Base-by-base conservation (phyloP, 78 protist species). In the Planoprotostelium fungivorum region DNA sequence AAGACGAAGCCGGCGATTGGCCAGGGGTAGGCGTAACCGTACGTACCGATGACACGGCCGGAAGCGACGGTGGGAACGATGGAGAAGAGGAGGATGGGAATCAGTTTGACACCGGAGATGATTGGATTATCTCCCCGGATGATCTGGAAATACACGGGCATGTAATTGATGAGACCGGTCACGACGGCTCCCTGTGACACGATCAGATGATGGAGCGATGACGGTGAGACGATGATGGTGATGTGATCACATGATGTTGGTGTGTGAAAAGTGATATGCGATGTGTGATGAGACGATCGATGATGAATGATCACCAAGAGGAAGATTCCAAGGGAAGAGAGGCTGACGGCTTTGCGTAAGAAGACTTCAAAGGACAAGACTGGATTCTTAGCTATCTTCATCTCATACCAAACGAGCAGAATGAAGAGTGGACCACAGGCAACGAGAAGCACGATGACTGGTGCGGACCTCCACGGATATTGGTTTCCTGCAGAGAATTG, bases 71-170 rank as follows among this genome's bases (percentile, higher is more conserved):
- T 91, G 88, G 87, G 86, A 0, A 84, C 29, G 0, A 93, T 91
- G 0, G 89, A 90, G 35, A 89, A 87, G 35, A 93, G 34, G 91
- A 92, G 87, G 25, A 92, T 92, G 83, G 95, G 95, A 1, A 93
- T 84, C 0, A 93, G 84, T 37, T 90, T 91, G 31, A 93, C 73
- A 34, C 95, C 95, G 0, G 95, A 93, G 0, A 38, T 29, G 0
- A 91, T 93, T 0, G 95, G 93, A 23, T 87, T 88, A 10, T 73
- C 86, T 36, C 91, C 89, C 29, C 38, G 63, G 29, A 93, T 91
- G 36, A 90, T 87, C 73, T 93, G 95, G 83, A 93, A 93, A 29
- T 93, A 93, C 1, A 93, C 35, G 1, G 95, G 95, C 23, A 93
- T 86, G 37, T 90, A 93, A 83, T 89, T 90, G 38, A 93, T 93